Percentiles rank a stretch among this genome's conserved stretches.
Conservation (phyloP, 78 protist genomes). For the Dictyostelium purpureum region DNA sequence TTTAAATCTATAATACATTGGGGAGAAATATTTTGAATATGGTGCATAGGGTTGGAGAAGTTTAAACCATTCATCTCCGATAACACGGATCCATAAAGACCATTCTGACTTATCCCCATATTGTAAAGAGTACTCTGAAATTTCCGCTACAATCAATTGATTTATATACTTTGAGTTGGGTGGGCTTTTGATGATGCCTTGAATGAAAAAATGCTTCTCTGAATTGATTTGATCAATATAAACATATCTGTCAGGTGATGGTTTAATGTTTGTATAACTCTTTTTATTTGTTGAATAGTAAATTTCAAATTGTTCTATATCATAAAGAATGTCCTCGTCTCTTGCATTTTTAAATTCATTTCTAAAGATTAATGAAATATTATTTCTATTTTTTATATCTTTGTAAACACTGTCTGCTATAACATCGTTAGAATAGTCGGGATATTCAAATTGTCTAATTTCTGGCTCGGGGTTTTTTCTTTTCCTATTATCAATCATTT, state of each 20-base stretch:
- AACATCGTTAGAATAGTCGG: not conserved
- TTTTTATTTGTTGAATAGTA: not conserved
- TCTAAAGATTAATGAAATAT: not conserved
- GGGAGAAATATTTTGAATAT: not conserved
- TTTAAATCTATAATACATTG: constrained; percentile 3
- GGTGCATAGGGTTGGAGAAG: not conserved
- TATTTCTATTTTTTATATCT: not conserved
- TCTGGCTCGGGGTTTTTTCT: not conserved
- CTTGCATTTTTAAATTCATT: not conserved
- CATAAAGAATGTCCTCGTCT: not conserved
- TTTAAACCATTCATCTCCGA: not conserved
- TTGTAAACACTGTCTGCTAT: not conserved
- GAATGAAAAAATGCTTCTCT: not conserved
- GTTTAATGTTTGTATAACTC: not conserved
- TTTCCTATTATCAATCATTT: not conserved
- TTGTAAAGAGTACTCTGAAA: not conserved
- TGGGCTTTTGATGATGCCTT: not conserved
- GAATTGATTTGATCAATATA: not conserved
- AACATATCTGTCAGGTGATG: not conserved
- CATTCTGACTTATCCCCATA: not conserved
- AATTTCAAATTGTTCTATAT: not conserved
- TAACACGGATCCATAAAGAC: not conserved
- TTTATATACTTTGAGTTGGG: not conserved
- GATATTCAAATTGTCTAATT: not conserved
- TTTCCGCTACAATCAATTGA: not conserved